Conservation (phyloP, 2,329 filamentous ascomycete species). For the Botryosphaeria dothidea region DNA sequence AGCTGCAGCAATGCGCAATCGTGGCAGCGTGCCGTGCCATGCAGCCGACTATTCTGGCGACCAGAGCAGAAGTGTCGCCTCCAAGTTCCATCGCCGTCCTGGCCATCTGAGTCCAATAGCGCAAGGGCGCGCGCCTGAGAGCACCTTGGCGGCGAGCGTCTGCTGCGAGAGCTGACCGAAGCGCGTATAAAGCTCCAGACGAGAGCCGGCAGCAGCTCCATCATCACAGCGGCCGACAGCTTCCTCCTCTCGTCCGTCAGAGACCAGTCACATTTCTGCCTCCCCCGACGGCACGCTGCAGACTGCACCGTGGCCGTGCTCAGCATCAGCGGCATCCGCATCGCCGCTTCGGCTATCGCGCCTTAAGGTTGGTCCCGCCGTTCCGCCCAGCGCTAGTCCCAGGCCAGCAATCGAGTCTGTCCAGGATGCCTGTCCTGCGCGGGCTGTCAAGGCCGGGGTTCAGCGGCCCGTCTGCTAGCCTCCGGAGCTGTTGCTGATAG, state of each 20-base stretch:
- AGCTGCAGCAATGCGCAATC: slow-evolving; percentile 20
- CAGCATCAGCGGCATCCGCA: neutral
- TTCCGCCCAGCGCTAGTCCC: slow-evolving; percentile 16
- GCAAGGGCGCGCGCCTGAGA: slow-evolving; percentile 19
- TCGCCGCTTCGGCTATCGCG: slow-evolving; percentile 17
- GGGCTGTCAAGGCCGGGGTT: neutral
- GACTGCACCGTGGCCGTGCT: slow-evolving; percentile 1
- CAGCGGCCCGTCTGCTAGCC: neutral
- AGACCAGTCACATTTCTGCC: slow-evolving; percentile 10
- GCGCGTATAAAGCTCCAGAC: slow-evolving; percentile 3
- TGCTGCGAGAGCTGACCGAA: slow-evolving; percentile 5
- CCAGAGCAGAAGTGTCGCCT: slow-evolving; percentile 20
- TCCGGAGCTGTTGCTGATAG: neutral
- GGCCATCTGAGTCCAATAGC: slow-evolving; percentile 20
- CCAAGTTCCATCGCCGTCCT: slow-evolving; percentile 18
- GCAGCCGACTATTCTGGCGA: slow-evolving; percentile 17
- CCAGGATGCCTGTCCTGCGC: neutral
- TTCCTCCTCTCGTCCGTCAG: slow-evolving; percentile 4
- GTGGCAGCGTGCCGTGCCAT: slow-evolving; percentile 19
- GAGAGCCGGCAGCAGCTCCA: neutral
- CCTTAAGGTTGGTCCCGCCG: slow-evolving; percentile 20
- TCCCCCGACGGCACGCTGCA: neutral
- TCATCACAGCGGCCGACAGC: neutral
- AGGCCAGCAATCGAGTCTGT: neutral
- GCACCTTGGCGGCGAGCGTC: slow-evolving; percentile 3